Percentiles rank a stretch among this genome's conserved stretches.
These are phyloP conservation scores for Gossypium lobatum DNA, from an alignment of 441 rosid species.

Conservation along the genomic window DNA sequence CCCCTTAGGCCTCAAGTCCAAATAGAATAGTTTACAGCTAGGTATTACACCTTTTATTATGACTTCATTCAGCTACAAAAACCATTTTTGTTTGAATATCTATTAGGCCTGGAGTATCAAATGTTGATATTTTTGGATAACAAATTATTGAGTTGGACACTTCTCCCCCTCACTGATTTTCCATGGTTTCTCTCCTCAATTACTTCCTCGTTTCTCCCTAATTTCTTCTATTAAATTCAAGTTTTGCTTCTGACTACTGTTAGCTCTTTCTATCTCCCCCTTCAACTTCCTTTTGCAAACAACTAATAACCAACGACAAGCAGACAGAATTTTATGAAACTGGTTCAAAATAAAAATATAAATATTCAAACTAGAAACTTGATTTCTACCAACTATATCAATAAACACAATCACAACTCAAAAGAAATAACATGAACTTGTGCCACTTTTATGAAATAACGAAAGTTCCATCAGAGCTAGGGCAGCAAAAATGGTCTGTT, in stretches of 20 bases:
- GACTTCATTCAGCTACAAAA: neutral
- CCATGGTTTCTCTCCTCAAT: neutral
- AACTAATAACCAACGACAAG: neutral
- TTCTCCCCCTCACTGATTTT: neutral
- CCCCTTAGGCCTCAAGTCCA: neutral
- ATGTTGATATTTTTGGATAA: neutral
- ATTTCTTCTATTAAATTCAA: neutral
- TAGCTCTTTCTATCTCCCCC: neutral
- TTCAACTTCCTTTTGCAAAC: neutral
- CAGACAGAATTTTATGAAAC: neutral
- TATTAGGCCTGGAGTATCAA: neutral
- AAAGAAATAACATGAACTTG: neutral
- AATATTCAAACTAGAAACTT: neutral
- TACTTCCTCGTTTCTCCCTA: neutral
- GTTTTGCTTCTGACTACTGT: neutral
- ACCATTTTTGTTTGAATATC: neutral
- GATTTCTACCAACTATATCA: neutral
- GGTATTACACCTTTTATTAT: neutral
- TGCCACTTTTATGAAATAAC: neutral
- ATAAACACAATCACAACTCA: neutral
- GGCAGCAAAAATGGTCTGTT: neutral
- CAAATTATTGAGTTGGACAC: neutral
- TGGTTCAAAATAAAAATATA: neutral
- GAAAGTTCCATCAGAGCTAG: neutral
- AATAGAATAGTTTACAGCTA: neutral